Evolutionary conservation across 2,329 filamentous ascomycete genomes (phyloP), one percentile per base, ranked within the genome.

Genomic region (Hypocreales sp.): DNA sequence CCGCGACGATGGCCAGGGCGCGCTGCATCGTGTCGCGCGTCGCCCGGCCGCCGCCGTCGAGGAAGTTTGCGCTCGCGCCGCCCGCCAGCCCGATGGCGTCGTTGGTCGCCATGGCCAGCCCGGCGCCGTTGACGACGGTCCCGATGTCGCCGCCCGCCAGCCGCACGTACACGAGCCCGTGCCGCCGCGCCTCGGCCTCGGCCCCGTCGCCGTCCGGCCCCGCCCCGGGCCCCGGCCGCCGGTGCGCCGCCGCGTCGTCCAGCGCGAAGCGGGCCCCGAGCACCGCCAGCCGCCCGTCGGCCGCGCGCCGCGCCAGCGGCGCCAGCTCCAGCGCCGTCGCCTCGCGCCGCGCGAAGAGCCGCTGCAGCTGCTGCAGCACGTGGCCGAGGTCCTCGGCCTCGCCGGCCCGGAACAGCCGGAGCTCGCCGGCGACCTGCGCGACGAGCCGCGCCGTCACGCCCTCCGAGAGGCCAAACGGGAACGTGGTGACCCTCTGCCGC

Each of bases 1-100:
- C 58, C 24, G 83, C 56, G 12, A 93, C 71, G 9, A 86, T 65
- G 31, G 73, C 64, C 46, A 92, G 90, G 2, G 72, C 75, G 30
- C 71, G 70, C 44, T 77, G 74, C 38, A 93, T 82, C 0, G 83
- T 92, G 36, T 78, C 72, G 17, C 70, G 69, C 0, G 83, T 93
- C 0, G 84, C 84, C 48, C 92, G 90, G 20, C 84, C 84, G 16
- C 86, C 84, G 0, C 81, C 92, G 47, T 93, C 84, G 29, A 93
- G 63, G 48, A 93, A 92, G 42, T 93, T 93, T 8, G 81, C 72
- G 15, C 76, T 76, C 19, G 60, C 53, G 2, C 80, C 80, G 7
- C 75, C 75, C 29, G 71, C 67, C 9, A 71, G 55, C 3, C 67
- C 61, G 2, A 93, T 67, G 0, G 79, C 78, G 47, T 93, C 84